phyloP scores from a whole-genome alignment of 202 grass and related monocot genomes.

The Cymbopogon flexuosus region DNA sequence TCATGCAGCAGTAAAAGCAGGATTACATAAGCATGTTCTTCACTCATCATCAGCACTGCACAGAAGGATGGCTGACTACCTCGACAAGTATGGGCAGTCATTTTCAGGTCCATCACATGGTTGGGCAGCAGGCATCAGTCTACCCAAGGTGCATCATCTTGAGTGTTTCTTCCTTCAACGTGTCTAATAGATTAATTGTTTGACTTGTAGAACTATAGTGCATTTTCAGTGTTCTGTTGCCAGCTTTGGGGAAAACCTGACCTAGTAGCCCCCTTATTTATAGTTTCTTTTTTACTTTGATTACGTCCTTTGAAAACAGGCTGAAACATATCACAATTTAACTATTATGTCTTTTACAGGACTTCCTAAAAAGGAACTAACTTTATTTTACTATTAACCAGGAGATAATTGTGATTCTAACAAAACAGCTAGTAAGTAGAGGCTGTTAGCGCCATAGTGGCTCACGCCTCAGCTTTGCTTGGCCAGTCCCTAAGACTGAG shows the following conservation, averaged over 20 bases:
- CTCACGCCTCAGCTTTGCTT: too few species aligned
- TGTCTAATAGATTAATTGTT: background rate
- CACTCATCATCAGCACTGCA: slow-evolving; percentile 59
- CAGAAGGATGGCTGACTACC: slow-evolving; percentile 40
- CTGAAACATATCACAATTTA: background rate
- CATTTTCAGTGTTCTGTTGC: background rate
- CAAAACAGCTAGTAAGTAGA: background rate
- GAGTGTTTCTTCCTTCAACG: background rate
- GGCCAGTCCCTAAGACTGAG: too few species aligned
- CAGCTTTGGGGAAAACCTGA: background rate
- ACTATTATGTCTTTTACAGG: background rate
- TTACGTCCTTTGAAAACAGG: background rate
- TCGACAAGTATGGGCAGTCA: slow-evolving; percentile 31
- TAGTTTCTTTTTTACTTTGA: background rate
- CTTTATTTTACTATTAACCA: background rate
- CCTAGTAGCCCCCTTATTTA: background rate
- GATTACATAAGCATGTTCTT: slow-evolving; percentile 64
- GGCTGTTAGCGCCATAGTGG: too few species aligned
- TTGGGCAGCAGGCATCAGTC: slow-evolving; percentile 63
- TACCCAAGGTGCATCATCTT: slow-evolving; percentile 56
- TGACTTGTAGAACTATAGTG: background rate
- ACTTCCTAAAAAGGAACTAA: background rate
- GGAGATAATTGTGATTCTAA: background rate
- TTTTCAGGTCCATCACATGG: slow-evolving; percentile 71
- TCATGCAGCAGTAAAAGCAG: slow-evolving; percentile 64